phyloP scores from a whole-genome alignment of 2,329 filamentous ascomycete genomes.

The Dactylellina parvicollis region DNA sequence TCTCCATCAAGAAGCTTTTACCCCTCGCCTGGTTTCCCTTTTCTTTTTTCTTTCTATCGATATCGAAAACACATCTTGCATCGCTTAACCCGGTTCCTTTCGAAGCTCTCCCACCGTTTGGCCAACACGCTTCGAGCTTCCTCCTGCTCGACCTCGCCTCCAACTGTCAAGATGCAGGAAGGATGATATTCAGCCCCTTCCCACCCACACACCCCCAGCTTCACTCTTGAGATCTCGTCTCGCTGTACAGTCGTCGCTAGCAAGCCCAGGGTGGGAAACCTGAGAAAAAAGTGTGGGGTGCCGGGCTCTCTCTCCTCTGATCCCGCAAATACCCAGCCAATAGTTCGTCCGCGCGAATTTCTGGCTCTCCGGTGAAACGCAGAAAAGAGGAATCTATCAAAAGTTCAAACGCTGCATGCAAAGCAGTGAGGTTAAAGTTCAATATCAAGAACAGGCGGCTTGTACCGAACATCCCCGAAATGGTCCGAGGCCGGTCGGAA shows the following conservation, averaged over 20 bases:
- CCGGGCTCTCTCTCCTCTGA: neutral
- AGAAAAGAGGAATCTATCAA: neutral
- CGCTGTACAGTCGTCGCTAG: neutral
- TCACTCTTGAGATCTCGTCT: too few relatives aligned
- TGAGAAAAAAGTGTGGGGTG: slow-evolving; percentile 26
- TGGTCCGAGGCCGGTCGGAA: slow-evolving; percentile 16
- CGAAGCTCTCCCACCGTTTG: slow-evolving; percentile 1
- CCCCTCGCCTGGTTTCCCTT: slow-evolving; percentile 32
- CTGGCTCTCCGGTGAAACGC: neutral
- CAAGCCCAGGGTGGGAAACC: neutral
- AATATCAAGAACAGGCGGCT: slow-evolving; percentile 35
- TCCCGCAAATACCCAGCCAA: slow-evolving; percentile 39
- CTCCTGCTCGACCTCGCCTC: slow-evolving; percentile 5
- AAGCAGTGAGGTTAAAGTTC: slow-evolving; percentile 35
- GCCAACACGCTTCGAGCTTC: slow-evolving; percentile 18
- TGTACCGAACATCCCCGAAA: slow-evolving; percentile 36
- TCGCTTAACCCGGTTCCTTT: slow-evolving; percentile 29
- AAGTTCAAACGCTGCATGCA: slow-evolving; percentile 25
- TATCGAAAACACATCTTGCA: slow-evolving; percentile 39
- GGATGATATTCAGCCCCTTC: slow-evolving; percentile 3
- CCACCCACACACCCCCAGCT: too few relatives aligned
- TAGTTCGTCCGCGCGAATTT: slow-evolving; percentile 19
- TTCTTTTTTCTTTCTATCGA: slow-evolving; percentile 34
- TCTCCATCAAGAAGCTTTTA: slow-evolving; percentile 18
- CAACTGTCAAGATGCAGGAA: slow-evolving; percentile 28